Base-by-base conservation (phyloP, 495 filamentous ascomycete genomes). In the Copromyces sp. region DNA sequence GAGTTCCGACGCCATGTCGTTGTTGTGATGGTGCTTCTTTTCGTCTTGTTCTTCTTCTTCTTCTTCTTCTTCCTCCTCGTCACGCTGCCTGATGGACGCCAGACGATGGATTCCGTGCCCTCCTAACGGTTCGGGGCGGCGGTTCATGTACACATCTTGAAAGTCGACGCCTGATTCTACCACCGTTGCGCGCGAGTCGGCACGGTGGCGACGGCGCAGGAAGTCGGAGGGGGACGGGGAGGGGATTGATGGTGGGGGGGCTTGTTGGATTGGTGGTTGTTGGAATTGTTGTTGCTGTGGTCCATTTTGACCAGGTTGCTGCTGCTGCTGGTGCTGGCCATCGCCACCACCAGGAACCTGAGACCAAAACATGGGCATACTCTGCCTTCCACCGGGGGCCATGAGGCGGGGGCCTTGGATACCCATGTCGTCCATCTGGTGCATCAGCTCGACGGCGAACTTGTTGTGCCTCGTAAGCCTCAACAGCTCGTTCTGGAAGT, bases 381-480 rank as follows among this genome's bases (percentile, higher is more conserved):
- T 82, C 29, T 79, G 77, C 65, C 81, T 80, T 3, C 84, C 82
- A 69, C 93, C 92, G 39, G 93, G 90, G 78, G 88, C 89, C 77
- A 91, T 90, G 82, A 90, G 88, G 75, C 89, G 89, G 47, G 94
- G 94, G 42, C 93, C 93, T 86, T 97, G 92, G 78, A 97, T 94
- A 74, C 93, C 93, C 72, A 94, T 89, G 75, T 95, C 92, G 3
- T 84, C 80, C 80, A 98, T 92, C 59, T 91, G 87, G 68, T 91
- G 84, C 95, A 98, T 97, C 76, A 99, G 81, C 74, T 95, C 94
- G 74, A 92, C 94, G 74, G 96, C 95, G 82, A 98, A 97, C 80
- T 94, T 96, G 83, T 99, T 99, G 71, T 94, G 92, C 17, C 95
- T 89, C 73, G 90, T 91, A 3, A 99, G 86, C 80, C 95, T 93